Evolutionary conservation across 129 eudicot species (phyloP), one percentile per base, ranked within the genome.

Genomic region (Saposhnikovia divaricata): DNA sequence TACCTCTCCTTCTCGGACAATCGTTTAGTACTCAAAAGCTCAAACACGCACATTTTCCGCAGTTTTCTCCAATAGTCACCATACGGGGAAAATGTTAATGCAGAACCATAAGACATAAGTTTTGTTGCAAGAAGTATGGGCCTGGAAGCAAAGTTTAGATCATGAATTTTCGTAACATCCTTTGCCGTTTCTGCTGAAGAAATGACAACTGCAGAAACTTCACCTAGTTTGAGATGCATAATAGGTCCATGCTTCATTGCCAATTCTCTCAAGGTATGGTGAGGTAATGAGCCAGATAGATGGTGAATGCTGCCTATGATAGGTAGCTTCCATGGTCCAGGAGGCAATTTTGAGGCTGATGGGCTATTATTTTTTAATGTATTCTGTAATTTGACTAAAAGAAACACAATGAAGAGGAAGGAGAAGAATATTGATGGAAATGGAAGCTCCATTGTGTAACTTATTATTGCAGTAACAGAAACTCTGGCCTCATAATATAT

Each of bases 1-100:
- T 3, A 63, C 79, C 72, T 84, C 87, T 25, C 53, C 87, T 31
- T 31, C 34, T 44, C 87, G 55, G 28, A 84, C 77, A 12, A 75
- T 11, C 77, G 75, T 19, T 75, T 81, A 1, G 77, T 23, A 47
- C 87, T 85, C 9, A 81, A 61, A 14, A 84, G 79, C 79, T 84
- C 87, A 40, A 68, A 3, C 6, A 45, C 42, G 65, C 83, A 84
- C 5, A 84, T 53, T 53, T 80, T 83, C 9, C 81, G 83, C 80
- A 83, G 39, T 65, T 75, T 81, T 6, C 85, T 78, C 89, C 86
- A 83, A 78, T 83, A 86, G 12, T 80, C 85, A 47, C 78, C 83
- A 59, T 84, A 81, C 0, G 82, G 79, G 39, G 82, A 10, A 50
- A 84, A 84, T 3, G 53, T 76, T 31, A 84, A 77, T 21, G 79